Percentiles rank a stretch among this genome's conserved stretches.
Conservation (phyloP, 352 stramenopile genomes). For the Discostella stelligera region DNA sequence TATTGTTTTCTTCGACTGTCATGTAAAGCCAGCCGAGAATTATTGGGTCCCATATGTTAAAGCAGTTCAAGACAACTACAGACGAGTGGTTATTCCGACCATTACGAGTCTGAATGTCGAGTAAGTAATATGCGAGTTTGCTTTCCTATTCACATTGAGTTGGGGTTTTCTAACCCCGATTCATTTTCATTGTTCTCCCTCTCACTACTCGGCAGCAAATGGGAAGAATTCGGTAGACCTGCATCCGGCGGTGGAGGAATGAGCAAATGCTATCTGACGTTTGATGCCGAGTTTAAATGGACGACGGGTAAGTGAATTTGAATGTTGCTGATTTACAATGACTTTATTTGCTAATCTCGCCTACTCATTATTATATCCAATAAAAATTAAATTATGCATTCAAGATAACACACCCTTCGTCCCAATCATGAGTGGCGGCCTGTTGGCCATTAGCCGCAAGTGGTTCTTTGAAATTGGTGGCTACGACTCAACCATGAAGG, state of each 20-base stretch:
- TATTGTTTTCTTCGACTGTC: conserved; percentile 55
- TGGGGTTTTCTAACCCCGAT: not conserved
- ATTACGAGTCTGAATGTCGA: conserved; percentile 52
- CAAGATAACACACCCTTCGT: conserved; percentile 44
- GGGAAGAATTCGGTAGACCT: conserved; percentile 35
- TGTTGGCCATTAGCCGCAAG: conserved; percentile 46
- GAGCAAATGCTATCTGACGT: conserved; percentile 52
- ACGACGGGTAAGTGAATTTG: conserved; percentile 13
- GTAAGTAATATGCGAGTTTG: not conserved
- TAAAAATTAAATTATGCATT: not conserved
- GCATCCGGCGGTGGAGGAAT: conserved; percentile 24
- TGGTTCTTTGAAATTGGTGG: conserved; percentile 56
- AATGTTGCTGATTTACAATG: not conserved
- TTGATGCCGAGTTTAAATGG: conserved; percentile 53
- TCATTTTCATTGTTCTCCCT: not conserved
- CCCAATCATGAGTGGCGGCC: conserved; percentile 44
- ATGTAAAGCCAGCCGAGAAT: conserved; percentile 38
- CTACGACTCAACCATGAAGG: conserved; percentile 46
- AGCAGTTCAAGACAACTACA: conserved; percentile 42
- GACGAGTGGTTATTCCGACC: conserved; percentile 35
- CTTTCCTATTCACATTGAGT: not conserved
- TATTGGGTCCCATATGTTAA: conserved; percentile 49
- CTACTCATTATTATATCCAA: not conserved
- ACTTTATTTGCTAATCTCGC: not conserved
- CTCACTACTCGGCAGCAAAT: conserved; percentile 6